Base-by-base conservation (phyloP, 2,329 filamentous ascomycete species). In the Cadophora sp. region DNA sequence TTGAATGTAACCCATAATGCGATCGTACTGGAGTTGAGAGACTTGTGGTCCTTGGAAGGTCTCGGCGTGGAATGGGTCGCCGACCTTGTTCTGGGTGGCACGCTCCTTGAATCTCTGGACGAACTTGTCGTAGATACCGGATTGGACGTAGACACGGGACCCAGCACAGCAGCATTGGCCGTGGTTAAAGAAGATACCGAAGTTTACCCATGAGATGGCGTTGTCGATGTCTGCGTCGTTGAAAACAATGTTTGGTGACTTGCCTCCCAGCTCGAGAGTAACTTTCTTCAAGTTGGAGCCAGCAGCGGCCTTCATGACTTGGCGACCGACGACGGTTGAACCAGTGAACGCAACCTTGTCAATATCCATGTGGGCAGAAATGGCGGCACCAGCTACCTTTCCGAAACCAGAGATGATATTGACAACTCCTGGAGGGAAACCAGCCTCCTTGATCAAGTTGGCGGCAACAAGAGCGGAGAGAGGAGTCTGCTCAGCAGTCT, bases 11-110 rank as follows among this genome's bases (percentile, higher is more conserved):
- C 82, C 82, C 89, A 91, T 91, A 79, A 92, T 90, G 69, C 89
- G 86, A 80, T 92, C 89, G 75, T 87, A 91, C 79, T 92, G 90
- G 48, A 89, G 79, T 79, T 91, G 84, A 19, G 88, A 90, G 64
- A 92, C 87, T 79, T 91, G 89, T 70, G 90, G 90, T 64, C 90
- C 90, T 78, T 92, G 89, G 87, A 91, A 91, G 72, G 89, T 91
- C 66, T 89, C 84, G 53, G 81, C 73, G 69, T 82, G 81, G 82
- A 91, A 91, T 77, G 89, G 90, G 80, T 91, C 87, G 69, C 90
- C 90, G 68, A 92, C 87, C 70, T 86, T 83, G 82, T 91, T 91
- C 81, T 85, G 81, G 67, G 80, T 75, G 56, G 89, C 87, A 69
- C 88, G 85, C 79, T 85, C 84, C 83, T 88, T 90, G 84, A 92